These are phyloP conservation scores for Botryobasidium botryosum DNA, from an alignment of 768 basidiomycete genomes.

Conservation along the genomic window DNA sequence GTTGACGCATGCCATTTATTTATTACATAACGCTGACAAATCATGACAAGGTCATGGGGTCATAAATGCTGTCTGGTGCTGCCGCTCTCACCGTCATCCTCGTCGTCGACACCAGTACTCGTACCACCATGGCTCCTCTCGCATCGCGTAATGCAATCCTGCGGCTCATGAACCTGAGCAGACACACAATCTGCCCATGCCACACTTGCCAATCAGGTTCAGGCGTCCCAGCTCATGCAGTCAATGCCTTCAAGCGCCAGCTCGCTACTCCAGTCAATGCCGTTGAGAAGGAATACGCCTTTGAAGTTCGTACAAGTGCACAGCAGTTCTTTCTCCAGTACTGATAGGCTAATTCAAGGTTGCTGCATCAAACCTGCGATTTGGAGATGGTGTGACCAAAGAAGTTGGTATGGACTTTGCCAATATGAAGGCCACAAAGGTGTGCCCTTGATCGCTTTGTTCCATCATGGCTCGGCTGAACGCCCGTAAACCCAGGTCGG, in stretches of 20 bases:
- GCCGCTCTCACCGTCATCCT: too few species aligned
- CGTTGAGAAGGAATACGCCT: slow-evolving; percentile 74
- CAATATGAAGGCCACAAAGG: slow-evolving; percentile 84
- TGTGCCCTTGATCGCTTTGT: slow-evolving; percentile 17
- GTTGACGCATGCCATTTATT: too few species aligned
- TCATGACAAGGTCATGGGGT: background rate
- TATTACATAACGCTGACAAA: background rate
- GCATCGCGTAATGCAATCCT: slow-evolving; percentile 45
- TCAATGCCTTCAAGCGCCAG: slow-evolving; percentile 48
- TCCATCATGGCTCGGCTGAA: background rate
- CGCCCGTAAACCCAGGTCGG: slow-evolving; percentile 44
- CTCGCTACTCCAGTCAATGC: slow-evolving; percentile 66
- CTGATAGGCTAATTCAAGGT: slow-evolving; percentile 30
- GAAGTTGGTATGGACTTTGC: slow-evolving; percentile 90
- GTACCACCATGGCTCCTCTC: slow-evolving; percentile 22
- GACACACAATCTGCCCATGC: slow-evolving; percentile 49
- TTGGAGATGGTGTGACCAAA: slow-evolving; percentile 76
- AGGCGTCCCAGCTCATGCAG: slow-evolving; percentile 29
- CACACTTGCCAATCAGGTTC: slow-evolving; percentile 41
- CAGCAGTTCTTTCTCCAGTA: background rate
- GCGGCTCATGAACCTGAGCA: slow-evolving; percentile 64
- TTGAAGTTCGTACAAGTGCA: slow-evolving; percentile 32
- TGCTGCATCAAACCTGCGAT: slow-evolving; percentile 73
- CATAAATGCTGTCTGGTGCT: too few species aligned
- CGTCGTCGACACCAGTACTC: too few species aligned